Evolutionary conservation across 495 filamentous ascomycete species (phyloP).

Genomic region (Pyrenopolyporus hunteri): DNA sequence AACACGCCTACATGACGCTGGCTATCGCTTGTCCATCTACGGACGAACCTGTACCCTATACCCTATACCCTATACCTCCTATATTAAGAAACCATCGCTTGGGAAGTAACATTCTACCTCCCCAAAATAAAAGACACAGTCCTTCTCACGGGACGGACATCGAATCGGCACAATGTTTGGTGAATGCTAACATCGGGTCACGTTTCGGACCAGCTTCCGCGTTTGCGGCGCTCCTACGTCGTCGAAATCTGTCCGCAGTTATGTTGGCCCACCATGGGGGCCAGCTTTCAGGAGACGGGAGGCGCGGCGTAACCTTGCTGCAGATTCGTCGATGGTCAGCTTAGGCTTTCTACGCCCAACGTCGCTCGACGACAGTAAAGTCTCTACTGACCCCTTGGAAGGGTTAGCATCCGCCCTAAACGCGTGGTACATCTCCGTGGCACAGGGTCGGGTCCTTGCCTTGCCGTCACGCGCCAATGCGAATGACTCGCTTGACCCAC

Average conservation of each 20-base stretch:
- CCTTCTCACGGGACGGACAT: not conserved
- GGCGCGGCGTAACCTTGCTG: too few relatives aligned
- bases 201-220: too few relatives aligned
- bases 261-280: too few relatives aligned
- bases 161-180: not conserved
- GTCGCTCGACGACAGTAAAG: conserved; percentile 12
- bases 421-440: conserved; percentile 22
- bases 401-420: not conserved
- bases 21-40: not conserved
- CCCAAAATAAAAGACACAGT: not conserved
- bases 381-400: conserved; percentile 6
- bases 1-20: too few relatives aligned
- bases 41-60: too few relatives aligned
- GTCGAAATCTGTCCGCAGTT: too few relatives aligned
- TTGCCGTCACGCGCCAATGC: not conserved
- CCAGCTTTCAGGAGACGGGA: conserved; percentile 35
- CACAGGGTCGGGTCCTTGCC: conserved; percentile 2
- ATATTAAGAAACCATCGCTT: conserved; percentile 1
- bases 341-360: conserved; percentile 20
- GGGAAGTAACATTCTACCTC: not conserved
- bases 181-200: too few relatives aligned
- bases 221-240: too few relatives aligned
- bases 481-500: not conserved
- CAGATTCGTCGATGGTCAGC: conserved; percentile 30
- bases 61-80: too few relatives aligned